These are phyloP conservation scores for Irpex sp. DNA, from an alignment of 1,284 basidiomycete genomes.

Conservation along the genomic window DNA sequence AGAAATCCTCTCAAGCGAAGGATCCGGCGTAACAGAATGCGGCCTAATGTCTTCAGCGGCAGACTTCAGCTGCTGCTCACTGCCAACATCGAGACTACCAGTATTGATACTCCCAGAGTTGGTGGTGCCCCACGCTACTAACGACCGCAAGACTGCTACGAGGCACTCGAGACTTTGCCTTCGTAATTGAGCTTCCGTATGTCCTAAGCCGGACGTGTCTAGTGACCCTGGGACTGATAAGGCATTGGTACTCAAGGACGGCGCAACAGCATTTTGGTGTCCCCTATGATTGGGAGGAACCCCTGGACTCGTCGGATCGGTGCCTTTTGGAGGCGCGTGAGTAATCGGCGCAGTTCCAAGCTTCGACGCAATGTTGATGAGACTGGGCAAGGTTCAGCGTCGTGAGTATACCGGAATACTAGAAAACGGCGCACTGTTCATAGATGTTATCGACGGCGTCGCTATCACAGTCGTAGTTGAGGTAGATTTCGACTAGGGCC, in stretches of 20 bases:
- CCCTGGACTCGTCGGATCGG: constrained; percentile 57
- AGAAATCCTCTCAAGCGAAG: constrained; percentile 44
- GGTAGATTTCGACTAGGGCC: constrained; percentile 92
- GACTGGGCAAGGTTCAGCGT: constrained; percentile 33
- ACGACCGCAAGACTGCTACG: constrained; percentile 78
- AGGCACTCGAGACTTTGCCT: constrained; percentile 89
- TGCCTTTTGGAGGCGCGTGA: constrained; percentile 36
- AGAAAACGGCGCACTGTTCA: constrained; percentile 61
- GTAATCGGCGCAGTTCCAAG: constrained; percentile 71
- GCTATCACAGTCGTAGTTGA: constrained; percentile 97
- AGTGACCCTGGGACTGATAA: constrained; percentile 62
- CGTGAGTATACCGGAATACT: not conserved
- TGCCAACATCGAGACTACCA: constrained; percentile 14
- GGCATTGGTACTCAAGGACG: constrained; percentile 63
- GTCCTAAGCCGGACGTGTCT: constrained; percentile 59
- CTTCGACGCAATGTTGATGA: constrained; percentile 94
- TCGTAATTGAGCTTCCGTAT: constrained; percentile 80
- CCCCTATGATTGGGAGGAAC: constrained; percentile 48
- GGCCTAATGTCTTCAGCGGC: constrained; percentile 45
- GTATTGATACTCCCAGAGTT: constrained; percentile 37
- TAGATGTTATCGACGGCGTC: constrained; percentile 93
- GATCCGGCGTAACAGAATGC: constrained; percentile 50
- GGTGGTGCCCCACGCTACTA: constrained; percentile 85
- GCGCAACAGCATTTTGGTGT: constrained; percentile 43
- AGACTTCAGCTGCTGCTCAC: constrained; percentile 37